Conservation (phyloP, 1,139 yeast species). For the Wickerhamiella pararugosa region DNA sequence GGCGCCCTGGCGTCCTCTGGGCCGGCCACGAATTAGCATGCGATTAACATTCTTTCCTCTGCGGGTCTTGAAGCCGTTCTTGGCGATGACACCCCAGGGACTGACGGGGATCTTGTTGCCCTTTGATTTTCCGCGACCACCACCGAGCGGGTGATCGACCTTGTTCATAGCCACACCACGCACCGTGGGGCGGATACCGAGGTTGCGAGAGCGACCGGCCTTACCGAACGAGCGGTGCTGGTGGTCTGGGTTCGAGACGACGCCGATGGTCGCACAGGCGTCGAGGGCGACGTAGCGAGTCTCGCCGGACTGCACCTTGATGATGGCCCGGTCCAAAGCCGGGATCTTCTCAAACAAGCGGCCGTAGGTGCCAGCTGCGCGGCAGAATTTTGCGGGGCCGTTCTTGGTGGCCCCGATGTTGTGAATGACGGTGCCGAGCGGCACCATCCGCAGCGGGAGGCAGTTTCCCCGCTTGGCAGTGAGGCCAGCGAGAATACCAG, state of each 20-base stretch:
- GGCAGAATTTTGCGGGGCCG: conserved; percentile 86
- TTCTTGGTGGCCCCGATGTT: conserved; percentile 60
- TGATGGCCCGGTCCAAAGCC: conserved; percentile 54
- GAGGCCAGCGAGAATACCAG: conserved; percentile 76
- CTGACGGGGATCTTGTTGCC: conserved; percentile 87
- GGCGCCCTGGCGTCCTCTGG: conserved; percentile 23
- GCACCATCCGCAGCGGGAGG: conserved; percentile 80
- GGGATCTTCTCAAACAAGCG: conserved; percentile 71
- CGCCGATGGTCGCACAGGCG: conserved; percentile 89
- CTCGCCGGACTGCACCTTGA: conserved; percentile 81
- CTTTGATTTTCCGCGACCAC: conserved; percentile 99
- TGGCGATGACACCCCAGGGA: conserved; percentile 88
- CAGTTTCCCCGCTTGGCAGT: conserved; percentile 92
- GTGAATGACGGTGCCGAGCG: conserved; percentile 83
- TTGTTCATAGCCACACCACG: conserved; percentile 99
- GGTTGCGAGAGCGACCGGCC: conserved; percentile 89
- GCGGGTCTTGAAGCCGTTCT: conserved; percentile 90
- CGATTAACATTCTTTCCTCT: conserved; percentile 73
- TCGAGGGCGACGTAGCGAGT: conserved; percentile 76
- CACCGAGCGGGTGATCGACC: conserved; percentile 97
- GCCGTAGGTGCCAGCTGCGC: conserved; percentile 92
- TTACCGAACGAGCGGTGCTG: conserved; percentile 85
- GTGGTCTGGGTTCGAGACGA: conserved; percentile 90
- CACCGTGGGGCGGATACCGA: conserved; percentile 87
- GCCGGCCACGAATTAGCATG: conserved; percentile 62